Conservation (phyloP, 1,284 basidiomycete species). For the Puccinia triticina region DNA sequence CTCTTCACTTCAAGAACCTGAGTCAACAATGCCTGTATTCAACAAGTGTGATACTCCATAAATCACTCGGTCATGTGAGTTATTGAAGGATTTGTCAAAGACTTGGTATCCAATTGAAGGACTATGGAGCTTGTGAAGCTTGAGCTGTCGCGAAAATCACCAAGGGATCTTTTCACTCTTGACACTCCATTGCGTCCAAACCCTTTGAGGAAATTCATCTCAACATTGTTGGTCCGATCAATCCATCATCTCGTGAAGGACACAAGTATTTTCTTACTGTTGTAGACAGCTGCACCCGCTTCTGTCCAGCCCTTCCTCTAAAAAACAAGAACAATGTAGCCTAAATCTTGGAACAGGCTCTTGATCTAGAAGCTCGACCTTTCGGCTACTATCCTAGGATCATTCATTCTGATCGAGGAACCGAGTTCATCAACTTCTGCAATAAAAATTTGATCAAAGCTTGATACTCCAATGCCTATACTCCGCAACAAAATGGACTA, state of each 20-base stretch:
- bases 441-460: background rate
- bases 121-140: background rate
- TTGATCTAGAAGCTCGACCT: background rate
- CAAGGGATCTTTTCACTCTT: background rate
- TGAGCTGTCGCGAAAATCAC: conserved; percentile 6
- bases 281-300: background rate
- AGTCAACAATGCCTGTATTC: background rate
- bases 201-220: background rate
- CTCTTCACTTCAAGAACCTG: background rate
- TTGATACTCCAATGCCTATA: background rate
- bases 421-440: background rate
- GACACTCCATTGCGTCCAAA: background rate
- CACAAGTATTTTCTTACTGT: background rate
- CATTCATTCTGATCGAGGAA: conserved; percentile 10
- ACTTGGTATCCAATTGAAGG: background rate
- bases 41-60: background rate
- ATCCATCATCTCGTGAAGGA: background rate
- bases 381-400: background rate
- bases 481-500: background rate
- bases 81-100: background rate
- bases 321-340: background rate
- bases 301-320: background rate
- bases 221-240: background rate
- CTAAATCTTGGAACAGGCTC: background rate
- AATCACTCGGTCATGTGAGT: background rate